Percentiles rank a stretch among this genome's conserved stretches.
Conservation (phyloP, 1,139 yeast species). For the Pichia sp. region DNA sequence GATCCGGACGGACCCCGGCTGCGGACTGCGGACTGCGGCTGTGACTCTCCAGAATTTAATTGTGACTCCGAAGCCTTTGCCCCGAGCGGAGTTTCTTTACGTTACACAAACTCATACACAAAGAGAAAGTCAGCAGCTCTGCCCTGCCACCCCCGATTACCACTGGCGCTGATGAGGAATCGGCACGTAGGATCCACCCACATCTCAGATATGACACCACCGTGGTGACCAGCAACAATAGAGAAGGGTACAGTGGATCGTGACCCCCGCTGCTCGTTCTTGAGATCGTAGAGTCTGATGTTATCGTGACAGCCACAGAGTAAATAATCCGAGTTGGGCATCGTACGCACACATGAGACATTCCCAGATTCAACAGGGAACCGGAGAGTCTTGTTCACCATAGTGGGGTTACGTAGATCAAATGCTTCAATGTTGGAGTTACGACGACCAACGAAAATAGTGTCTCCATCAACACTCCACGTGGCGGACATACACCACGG, state of each 20-base stretch:
- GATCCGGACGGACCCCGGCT: too few relatives aligned
- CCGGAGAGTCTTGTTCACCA: slow-evolving; percentile 49
- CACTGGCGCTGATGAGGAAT: slow-evolving; percentile 86
- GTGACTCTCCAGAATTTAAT: too few relatives aligned
- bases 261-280: too few relatives aligned
- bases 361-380: slow-evolving; percentile 92
- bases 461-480: slow-evolving; percentile 84
- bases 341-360: slow-evolving; percentile 69
- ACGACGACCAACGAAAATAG: slow-evolving; percentile 78
- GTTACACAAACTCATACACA: slow-evolving; percentile 56
- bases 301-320: slow-evolving; percentile 90
- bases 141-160: slow-evolving; percentile 95
- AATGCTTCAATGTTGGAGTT: slow-evolving; percentile 85
- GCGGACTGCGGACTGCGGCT: too few relatives aligned
- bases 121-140: slow-evolving; percentile 70
- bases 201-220: slow-evolving; percentile 50
- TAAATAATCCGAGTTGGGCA: slow-evolving; percentile 76
- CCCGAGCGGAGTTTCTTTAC: too few relatives aligned
- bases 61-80: too few relatives aligned
- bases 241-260: slow-evolving; percentile 46
- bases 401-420: slow-evolving; percentile 42
- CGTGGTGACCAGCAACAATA: slow-evolving; percentile 59
- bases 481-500: slow-evolving; percentile 94
- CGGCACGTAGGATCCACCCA: slow-evolving; percentile 81
- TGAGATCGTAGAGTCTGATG: slow-evolving; percentile 72